Evolutionary conservation across 2,329 filamentous ascomycete genomes (phyloP).

Genomic region (Colletotrichum sp.): DNA sequence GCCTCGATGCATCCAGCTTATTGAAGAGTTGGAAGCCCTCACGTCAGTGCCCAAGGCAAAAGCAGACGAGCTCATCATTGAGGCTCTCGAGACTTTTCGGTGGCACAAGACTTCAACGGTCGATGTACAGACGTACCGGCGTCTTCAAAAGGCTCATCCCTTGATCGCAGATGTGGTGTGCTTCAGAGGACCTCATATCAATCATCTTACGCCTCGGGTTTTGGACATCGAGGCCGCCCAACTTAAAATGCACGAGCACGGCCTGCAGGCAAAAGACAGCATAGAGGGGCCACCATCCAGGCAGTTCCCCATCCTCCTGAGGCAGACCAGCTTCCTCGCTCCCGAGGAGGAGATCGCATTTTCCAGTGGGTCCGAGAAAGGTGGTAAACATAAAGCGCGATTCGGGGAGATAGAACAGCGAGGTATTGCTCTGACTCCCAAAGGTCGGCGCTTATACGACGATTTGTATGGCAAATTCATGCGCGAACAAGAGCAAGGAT

Average conservation of each 20-base stretch:
- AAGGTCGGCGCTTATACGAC: slow-evolving; percentile 52
- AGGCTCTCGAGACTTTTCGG: slow-evolving; percentile 50
- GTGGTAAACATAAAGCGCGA: slow-evolving; percentile 49
- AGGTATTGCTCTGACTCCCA: slow-evolving; percentile 51
- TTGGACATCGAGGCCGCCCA: slow-evolving; percentile 53
- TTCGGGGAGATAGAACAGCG: slow-evolving; percentile 60
- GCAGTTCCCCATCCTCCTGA: slow-evolving; percentile 49
- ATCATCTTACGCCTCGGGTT: slow-evolving; percentile 57
- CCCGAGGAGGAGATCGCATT: slow-evolving; percentile 53
- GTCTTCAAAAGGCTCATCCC: slow-evolving; percentile 46
- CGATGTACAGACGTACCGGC: slow-evolving; percentile 42
- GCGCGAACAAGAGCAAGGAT: neutral
- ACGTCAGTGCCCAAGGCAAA: slow-evolving; percentile 14
- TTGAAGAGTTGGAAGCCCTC: slow-evolving; percentile 26
- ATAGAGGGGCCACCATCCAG: slow-evolving; percentile 56
- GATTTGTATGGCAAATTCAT: slow-evolving; percentile 37
- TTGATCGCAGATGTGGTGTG: slow-evolving; percentile 52
- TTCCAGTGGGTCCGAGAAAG: slow-evolving; percentile 17
- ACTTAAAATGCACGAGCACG: slow-evolving; percentile 40
- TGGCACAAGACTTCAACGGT: slow-evolving; percentile 49
- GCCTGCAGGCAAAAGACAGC: slow-evolving; percentile 48
- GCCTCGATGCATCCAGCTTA: slow-evolving; percentile 36
- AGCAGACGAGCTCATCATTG: slow-evolving; percentile 40
- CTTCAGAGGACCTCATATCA: slow-evolving; percentile 51
- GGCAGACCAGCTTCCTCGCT: slow-evolving; percentile 59